These are phyloP conservation scores for Cucurbita argyrosperma DNA, from an alignment of 306 rosid species.

Conservation along the genomic window DNA sequence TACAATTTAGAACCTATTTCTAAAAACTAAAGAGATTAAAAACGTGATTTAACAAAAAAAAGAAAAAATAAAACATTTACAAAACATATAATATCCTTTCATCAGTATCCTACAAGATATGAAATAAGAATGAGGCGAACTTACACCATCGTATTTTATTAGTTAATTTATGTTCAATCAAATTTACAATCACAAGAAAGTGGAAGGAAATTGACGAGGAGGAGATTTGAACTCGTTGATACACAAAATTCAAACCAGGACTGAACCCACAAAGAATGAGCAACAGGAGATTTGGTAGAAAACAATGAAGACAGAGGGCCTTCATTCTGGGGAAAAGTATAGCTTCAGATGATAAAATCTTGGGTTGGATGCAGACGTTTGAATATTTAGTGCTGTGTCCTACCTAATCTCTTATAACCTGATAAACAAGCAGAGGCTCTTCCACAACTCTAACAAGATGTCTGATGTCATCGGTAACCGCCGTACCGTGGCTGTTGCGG, in stretches of 20 bases:
- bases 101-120: background rate
- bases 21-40: no score
- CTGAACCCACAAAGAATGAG: constrained; percentile 6
- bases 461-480: constrained; percentile 40
- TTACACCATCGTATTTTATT: constrained; percentile 1
- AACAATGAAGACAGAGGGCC: background rate
- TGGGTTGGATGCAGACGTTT: constrained; percentile 6
- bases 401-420: background rate
- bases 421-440: background rate
- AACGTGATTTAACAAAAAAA: no score
- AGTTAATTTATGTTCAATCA: background rate
- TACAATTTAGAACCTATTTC: no score
- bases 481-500: constrained; percentile 83
- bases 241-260: constrained; percentile 2
- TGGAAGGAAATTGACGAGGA: background rate
- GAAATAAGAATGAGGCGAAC: background rate
- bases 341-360: constrained; percentile 1
- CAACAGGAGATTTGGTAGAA: background rate
- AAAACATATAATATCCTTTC: background rate
- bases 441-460: background rate
- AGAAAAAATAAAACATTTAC: no score
- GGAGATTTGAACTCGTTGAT: background rate
- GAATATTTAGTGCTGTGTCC: background rate
- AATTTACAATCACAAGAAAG: constrained; percentile 5
- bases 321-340: background rate